phyloP scores from a whole-genome alignment of 306 rosid genomes.

The Malus fusca region DNA sequence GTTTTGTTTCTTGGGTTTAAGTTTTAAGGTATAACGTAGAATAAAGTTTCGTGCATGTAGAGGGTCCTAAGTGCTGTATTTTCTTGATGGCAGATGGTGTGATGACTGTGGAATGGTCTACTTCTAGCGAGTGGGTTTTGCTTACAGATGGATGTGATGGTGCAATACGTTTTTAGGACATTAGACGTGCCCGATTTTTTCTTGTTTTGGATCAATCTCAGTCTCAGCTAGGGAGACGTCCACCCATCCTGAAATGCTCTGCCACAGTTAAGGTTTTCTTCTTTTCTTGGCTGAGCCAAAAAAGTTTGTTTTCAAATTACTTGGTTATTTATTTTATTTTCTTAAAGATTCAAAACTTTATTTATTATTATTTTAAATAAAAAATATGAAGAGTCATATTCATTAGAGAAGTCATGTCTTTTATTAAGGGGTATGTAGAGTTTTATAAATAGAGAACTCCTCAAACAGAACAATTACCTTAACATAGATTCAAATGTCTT shows the following conservation, averaged over 20 bases:
- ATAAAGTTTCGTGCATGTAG: neutral
- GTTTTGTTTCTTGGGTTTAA: neutral
- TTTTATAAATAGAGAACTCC: too few species aligned
- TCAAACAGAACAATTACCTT: too few species aligned
- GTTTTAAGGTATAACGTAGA: neutral
- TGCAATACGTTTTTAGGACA: slow-evolving; percentile 65
- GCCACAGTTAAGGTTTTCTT: slow-evolving; percentile 47
- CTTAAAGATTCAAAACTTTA: too few species aligned
- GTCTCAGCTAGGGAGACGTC: slow-evolving; percentile 89
- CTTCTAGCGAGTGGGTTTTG: slow-evolving; percentile 47
- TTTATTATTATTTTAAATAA: too few species aligned
- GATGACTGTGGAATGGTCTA: slow-evolving; percentile 77
- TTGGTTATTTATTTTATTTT: too few species aligned
- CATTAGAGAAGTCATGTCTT: too few species aligned
- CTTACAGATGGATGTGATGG: slow-evolving; percentile 21
- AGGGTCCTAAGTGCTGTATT: neutral
- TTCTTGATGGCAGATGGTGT: neutral
- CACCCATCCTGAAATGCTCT: slow-evolving; percentile 53
- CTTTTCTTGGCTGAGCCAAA: slow-evolving; percentile 8
- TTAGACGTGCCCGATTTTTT: slow-evolving; percentile 89
- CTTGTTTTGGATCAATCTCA: slow-evolving; percentile 74
- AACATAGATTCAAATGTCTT: too few species aligned
- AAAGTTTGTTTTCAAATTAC: neutral
- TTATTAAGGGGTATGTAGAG: too few species aligned
- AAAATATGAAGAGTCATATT: too few species aligned